A percentile compares a stretch with the other conserved stretches of the same genome.
phyloP scores from a whole-genome alignment of 352 stramenopile genomes.

The Pythium phragmiticola region DNA sequence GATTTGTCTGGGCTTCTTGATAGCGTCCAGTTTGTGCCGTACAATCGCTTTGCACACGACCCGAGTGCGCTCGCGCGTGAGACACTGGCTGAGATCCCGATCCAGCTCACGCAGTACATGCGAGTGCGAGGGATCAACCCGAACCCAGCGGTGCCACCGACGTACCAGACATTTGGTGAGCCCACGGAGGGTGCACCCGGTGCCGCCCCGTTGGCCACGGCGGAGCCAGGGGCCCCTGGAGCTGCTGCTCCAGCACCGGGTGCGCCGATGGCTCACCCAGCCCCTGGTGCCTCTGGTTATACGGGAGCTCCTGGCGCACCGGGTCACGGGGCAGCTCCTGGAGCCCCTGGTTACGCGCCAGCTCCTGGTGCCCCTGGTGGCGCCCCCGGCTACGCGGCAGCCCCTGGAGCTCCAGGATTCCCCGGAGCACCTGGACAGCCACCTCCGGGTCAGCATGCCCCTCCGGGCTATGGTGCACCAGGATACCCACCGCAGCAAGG shows the following conservation, averaged over 20 bases:
- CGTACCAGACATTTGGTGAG: slow-evolving; percentile 46
- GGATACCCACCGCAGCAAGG: slow-evolving; percentile 27
- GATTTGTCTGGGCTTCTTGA: too few relatives aligned
- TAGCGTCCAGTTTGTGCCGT: slow-evolving; percentile 70
- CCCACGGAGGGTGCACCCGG: slow-evolving; percentile 19
- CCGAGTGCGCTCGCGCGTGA: slow-evolving; percentile 45
- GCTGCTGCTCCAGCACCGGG: slow-evolving; percentile 8
- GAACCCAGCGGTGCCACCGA: slow-evolving; percentile 44
- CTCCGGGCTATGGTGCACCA: background rate
- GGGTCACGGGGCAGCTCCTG: slow-evolving; percentile 5
- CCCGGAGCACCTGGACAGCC: slow-evolving; percentile 12
- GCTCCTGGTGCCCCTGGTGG: background rate
- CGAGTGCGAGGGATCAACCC: slow-evolving; percentile 54
- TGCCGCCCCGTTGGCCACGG: slow-evolving; percentile 6
- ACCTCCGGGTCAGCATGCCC: slow-evolving; percentile 28
- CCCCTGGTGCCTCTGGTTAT: background rate
- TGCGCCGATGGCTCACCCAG: background rate
- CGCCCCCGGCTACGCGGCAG: slow-evolving; percentile 7
- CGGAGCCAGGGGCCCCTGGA: slow-evolving; percentile 22
- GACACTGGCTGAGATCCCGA: slow-evolving; percentile 70
- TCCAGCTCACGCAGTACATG: slow-evolving; percentile 80
- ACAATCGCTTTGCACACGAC: slow-evolving; percentile 47
- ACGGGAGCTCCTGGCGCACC: background rate
- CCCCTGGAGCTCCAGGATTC: slow-evolving; percentile 22
- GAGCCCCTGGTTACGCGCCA: slow-evolving; percentile 4